Evolutionary conservation across 2,329 filamentous ascomycete genomes (phyloP).

Genomic region (Ceratocystis colombiana): DNA sequence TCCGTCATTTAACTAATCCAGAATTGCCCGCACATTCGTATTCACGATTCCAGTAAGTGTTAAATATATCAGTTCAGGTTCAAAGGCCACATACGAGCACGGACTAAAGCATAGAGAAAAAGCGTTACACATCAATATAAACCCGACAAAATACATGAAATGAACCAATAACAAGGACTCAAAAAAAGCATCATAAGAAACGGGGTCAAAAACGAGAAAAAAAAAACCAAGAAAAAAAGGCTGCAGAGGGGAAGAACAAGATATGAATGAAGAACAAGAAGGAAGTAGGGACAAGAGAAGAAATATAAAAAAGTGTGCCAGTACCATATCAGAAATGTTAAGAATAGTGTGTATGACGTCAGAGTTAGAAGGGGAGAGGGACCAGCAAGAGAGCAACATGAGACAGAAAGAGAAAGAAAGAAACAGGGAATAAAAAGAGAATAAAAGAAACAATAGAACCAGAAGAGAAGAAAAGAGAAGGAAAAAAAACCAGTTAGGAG

Average conservation of each 20-base stretch:
- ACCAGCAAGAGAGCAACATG: slow-evolving; percentile 29
- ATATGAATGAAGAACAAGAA: slow-evolving; percentile 27
- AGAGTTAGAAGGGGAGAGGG: slow-evolving; percentile 22
- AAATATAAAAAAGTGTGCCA: slow-evolving; percentile 27
- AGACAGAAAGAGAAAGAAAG: slow-evolving; percentile 14
- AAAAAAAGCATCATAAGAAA: no score
- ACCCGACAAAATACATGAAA: slow-evolving; percentile 14
- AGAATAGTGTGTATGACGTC: not conserved
- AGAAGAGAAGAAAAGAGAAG: not conserved
- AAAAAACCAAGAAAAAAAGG: slow-evolving; percentile 31
- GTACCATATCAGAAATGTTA: slow-evolving; percentile 28
- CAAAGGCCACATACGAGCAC: no score
- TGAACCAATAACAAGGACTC: slow-evolving; percentile 25
- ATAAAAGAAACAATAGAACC: not conserved
- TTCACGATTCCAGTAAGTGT: no score
- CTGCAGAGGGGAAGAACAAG: slow-evolving; percentile 26
- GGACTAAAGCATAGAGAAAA: not conserved
- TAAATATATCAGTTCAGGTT: no score
- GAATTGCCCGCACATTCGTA: no score
- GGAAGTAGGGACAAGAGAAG: slow-evolving; percentile 32
- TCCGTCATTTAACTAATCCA: no score
- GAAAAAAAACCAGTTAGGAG: not conserved
- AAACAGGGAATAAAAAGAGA: not conserved
- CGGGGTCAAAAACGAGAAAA: slow-evolving; percentile 25
- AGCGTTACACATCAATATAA: slow-evolving; percentile 8